Conservation (phyloP, 108 stramenopile genomes). For the Nannochloropsis gaditana region DNA sequence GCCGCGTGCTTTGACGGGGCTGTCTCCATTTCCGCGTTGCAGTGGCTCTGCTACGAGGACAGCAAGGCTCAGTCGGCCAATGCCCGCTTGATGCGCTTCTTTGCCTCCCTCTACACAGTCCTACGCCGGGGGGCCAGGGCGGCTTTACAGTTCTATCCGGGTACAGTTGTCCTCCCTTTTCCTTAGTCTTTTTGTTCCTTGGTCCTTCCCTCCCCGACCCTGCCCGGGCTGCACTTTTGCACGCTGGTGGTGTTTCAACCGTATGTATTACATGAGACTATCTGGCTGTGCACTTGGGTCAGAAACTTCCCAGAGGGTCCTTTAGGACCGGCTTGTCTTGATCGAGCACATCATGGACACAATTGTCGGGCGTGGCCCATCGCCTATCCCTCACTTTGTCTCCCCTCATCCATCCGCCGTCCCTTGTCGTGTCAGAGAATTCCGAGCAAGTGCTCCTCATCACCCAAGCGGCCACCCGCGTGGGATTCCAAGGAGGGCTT, state of each 20-base stretch:
- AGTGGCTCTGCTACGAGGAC: constrained; percentile 98
- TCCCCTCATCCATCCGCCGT: neutral
- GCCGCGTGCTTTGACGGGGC: constrained; percentile 97
- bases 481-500: constrained; percentile 87
- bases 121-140: constrained; percentile 85
- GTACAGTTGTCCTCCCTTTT: neutral
- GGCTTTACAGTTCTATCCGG: constrained; percentile 98
- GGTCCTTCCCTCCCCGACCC: neutral
- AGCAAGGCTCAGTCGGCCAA: constrained; percentile 76
- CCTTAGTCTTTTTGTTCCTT: neutral
- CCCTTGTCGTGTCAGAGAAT: constrained; percentile 53
- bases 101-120: constrained; percentile 83
- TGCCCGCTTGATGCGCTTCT: constrained; percentile 81
- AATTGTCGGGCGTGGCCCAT: neutral
- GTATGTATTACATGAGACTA: too few relatives aligned
- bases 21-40: constrained; percentile 94
- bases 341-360: neutral
- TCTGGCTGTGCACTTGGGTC: too few relatives aligned
- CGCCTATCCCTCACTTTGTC: neutral
- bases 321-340: neutral
- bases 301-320: too few relatives aligned
- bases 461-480: constrained; percentile 65
- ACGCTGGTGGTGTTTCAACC: too few relatives aligned
- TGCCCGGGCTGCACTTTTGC: too few relatives aligned
- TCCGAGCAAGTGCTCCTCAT: constrained; percentile 88